A percentile compares a stretch with the other conserved stretches of the same genome.
phyloP scores from a whole-genome alignment of 176 grass and related monocot species.

The barley (Hordeum vulgare) region MorexV3_pseudomolecules_assembly NC_058524.1:596657168-596657667 shows the following conservation, averaged over 20 bases:
- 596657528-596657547: not conserved
- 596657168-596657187: slow-evolving; percentile 69
- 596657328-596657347: slow-evolving; percentile 61
- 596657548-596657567: not conserved
- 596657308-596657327: slow-evolving; percentile 1
- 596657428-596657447: slow-evolving; percentile 62
- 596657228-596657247: slow-evolving; percentile 67
- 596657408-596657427: slow-evolving; percentile 90
- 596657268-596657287: slow-evolving; percentile 13
- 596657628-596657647: slow-evolving; percentile 22
- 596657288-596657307: not conserved
- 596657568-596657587: slow-evolving; percentile 61
- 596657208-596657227: slow-evolving; percentile 72
- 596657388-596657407: slow-evolving; percentile 92
- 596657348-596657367: slow-evolving; percentile 50
- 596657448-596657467: slow-evolving; percentile 83
- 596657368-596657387: slow-evolving; percentile 78
- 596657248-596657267: slow-evolving; percentile 67
- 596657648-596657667: slow-evolving; percentile 15
- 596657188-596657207: slow-evolving; percentile 67
- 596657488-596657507: slow-evolving; percentile 54
- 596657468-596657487: slow-evolving; percentile 89
- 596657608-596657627: slow-evolving; percentile 72
- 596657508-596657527: slow-evolving; percentile 18
- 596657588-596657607: slow-evolving; percentile 82